Evolutionary conservation across 2,329 filamentous ascomycete genomes (phyloP).

Genomic region (Fusarium neocosmosporiellum): DNA sequence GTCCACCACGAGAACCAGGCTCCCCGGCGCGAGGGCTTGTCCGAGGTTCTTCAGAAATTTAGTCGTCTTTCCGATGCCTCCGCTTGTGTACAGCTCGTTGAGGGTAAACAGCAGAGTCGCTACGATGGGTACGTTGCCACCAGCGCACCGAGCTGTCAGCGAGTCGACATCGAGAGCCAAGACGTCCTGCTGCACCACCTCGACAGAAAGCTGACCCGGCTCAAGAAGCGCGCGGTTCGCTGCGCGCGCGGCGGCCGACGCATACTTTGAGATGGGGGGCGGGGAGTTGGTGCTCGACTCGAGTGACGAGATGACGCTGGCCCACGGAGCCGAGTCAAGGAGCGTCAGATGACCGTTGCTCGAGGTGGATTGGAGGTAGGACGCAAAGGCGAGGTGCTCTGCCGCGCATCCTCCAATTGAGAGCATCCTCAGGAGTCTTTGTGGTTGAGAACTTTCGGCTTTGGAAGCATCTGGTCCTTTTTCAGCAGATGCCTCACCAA

Average conservation of each 20-base stretch:
- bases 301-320: conserved; percentile 68
- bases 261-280: conserved; percentile 63
- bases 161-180: conserved; percentile 53
- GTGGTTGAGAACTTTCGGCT: conserved; percentile 8
- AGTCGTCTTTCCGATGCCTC: conserved; percentile 78
- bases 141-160: conserved; percentile 48
- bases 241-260: conserved; percentile 58
- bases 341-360: conserved; percentile 63
- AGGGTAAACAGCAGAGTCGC: conserved; percentile 93
- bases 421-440: conserved; percentile 53
- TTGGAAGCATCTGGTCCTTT: conserved; percentile 10
- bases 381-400: conserved; percentile 68
- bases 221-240: conserved; percentile 59
- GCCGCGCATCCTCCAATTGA: conserved; percentile 69
- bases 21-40: conserved; percentile 63
- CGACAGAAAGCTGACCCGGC: conserved; percentile 51
- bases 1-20: conserved; percentile 86
- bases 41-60: conserved; percentile 78
- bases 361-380: conserved; percentile 51
- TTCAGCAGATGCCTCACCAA: not conserved
- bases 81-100: conserved; percentile 90
- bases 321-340: conserved; percentile 89
- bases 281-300: conserved; percentile 64
- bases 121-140: conserved; percentile 58
- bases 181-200: conserved; percentile 62